Evolutionary conservation across 2,329 filamentous ascomycete genomes (phyloP), one percentile per base, ranked within the genome.

Genomic region (Didymella sp.): DNA sequence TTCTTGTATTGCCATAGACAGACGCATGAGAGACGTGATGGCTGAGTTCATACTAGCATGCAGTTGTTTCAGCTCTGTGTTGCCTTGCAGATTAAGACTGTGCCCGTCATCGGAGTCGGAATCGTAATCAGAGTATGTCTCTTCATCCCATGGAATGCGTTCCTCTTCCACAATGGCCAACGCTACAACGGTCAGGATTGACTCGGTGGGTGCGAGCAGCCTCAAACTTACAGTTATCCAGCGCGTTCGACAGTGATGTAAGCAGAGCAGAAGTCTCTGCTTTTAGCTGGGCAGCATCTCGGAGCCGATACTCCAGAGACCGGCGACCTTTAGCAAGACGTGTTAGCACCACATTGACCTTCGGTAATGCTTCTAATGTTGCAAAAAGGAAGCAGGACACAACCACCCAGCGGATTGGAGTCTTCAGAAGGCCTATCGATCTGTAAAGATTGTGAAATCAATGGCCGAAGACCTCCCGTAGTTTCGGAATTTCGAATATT

Each of bases 1-100:
- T 44, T 73, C 69, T n/a, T 69, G 60, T 37, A 77, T 67, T 1
- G 68, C 51, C 59, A 73, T 71, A 2, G 72, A 74, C 2, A 77
- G 60, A 2, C 70, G 61, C 48, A 76, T 69, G 2, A 78, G 59
- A 28, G 68, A 72, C 1, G 60, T 75, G 12, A 72, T 66, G 0
- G 67, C 49, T 1, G 68, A 63, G n/a, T 55, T 56, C 12, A 62
- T 54, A 30, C 62, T 67, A 7, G 19, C 58, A 8, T 64, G 45
- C 0, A 70, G 17, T 30, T 73, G 51, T 15, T 25, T 44, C 1
- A 49, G 19, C 15, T 55, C 51, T 9, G 51, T 55, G 6, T 49
- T 8, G 7, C 40, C 51, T 8, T 49, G 45, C 0, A 44, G 24
- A 6, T 44, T 9, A 2, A 6, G 3, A 11, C 7, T 15, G 11